These are phyloP conservation scores for Annulohypoxylon truncatum DNA, from an alignment of 2,329 filamentous ascomycete species.

Conservation along the genomic window DNA sequence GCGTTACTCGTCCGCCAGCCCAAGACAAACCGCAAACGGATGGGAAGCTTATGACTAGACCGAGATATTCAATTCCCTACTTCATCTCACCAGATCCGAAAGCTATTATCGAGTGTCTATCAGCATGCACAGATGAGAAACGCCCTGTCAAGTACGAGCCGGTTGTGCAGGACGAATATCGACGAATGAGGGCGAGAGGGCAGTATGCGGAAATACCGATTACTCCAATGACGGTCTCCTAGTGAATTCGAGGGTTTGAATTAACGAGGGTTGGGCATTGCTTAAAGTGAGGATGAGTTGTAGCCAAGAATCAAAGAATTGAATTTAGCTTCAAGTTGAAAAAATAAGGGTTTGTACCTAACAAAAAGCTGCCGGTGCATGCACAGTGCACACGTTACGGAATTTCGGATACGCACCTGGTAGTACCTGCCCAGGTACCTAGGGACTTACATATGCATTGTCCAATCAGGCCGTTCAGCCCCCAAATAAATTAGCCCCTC, in stretches of 20 bases:
- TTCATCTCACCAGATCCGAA: constrained; percentile 65
- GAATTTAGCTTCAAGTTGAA: not conserved
- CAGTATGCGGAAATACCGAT: constrained; percentile 43
- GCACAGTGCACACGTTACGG: not conserved
- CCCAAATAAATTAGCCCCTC: constrained; percentile 15
- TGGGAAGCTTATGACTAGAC: constrained; percentile 57
- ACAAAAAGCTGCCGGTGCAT: not conserved
- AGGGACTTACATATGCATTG: not conserved
- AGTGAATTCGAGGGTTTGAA: not conserved
- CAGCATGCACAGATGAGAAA: constrained; percentile 56
- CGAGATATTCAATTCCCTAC: constrained; percentile 70
- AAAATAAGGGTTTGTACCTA: not conserved
- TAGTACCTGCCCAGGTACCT: not conserved
- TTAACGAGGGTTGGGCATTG: not conserved
- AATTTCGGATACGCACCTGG: not conserved
- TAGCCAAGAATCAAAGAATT: not conserved
- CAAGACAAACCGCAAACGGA: constrained; percentile 52
- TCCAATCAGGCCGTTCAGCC: constrained; percentile 1
- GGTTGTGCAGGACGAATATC: constrained; percentile 46
- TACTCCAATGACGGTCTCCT: constrained; percentile 4
- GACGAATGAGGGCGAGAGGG: constrained; percentile 46
- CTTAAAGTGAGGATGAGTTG: not conserved
- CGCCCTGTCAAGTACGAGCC: constrained; percentile 64
- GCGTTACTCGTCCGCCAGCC: constrained; percentile 60
- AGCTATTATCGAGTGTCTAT: constrained; percentile 63